phyloP scores from a whole-genome alignment of 495 filamentous ascomycete genomes.

The Penicillium pulvis region DNA sequence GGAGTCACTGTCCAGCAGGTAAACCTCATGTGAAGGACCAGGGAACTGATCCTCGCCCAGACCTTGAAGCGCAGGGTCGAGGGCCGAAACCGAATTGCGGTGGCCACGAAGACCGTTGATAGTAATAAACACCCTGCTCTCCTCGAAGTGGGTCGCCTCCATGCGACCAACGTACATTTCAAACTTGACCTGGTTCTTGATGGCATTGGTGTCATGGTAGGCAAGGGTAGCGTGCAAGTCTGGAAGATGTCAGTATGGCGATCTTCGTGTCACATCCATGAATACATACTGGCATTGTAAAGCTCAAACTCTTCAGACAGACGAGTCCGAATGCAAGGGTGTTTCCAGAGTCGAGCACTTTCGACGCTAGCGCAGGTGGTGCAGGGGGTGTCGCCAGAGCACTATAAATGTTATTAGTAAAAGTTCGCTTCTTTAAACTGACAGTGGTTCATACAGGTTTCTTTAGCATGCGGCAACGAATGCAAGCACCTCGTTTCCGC shows the following conservation, averaged over 20 bases:
- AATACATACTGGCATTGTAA: conserved; percentile 60
- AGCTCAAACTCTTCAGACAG: conserved; percentile 73
- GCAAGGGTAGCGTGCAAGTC: conserved; percentile 69
- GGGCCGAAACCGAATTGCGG: conserved; percentile 43
- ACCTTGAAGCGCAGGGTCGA: conserved; percentile 57
- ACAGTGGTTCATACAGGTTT: conserved; percentile 58
- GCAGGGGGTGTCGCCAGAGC: conserved; percentile 79
- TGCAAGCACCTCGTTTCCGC: conserved; percentile 79
- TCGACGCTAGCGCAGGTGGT: conserved; percentile 77
- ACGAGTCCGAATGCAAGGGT: conserved; percentile 74
- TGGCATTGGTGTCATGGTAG: conserved; percentile 61
- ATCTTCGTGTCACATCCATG: background rate
- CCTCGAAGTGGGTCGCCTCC: conserved; percentile 69
- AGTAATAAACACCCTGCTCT: conserved; percentile 53
- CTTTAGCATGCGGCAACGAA: conserved; percentile 82
- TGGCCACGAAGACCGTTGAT: conserved; percentile 54
- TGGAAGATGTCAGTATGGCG: conserved; percentile 25
- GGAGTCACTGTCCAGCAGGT: conserved; percentile 64
- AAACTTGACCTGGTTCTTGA: conserved; percentile 59
- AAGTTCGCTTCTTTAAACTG: background rate
- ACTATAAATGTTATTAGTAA: conserved; percentile 40
- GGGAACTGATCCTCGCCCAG: conserved; percentile 49
- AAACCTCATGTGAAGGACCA: conserved; percentile 45
- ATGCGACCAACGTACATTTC: conserved; percentile 60
- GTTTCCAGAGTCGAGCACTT: conserved; percentile 77